Evolutionary conservation across 2,329 filamentous ascomycete species (phyloP), one percentile per base, ranked within the genome.

Genomic region (Metarhizium rileyi): DNA sequence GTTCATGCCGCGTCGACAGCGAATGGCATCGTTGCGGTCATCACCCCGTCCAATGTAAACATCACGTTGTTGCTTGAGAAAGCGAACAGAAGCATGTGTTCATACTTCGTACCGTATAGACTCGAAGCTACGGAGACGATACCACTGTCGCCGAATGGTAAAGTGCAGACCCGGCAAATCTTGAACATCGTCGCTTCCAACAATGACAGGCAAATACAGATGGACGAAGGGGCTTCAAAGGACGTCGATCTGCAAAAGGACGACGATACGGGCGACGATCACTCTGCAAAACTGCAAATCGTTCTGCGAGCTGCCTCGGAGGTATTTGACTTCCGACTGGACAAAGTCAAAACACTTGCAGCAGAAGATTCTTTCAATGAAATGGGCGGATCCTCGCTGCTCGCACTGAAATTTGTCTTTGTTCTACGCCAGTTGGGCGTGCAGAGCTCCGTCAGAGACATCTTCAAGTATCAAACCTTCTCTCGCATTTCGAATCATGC

Each of bases 11-110:
- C 40, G 26, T 20, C 35, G 23, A 48, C 49, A 26, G 49, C 48
- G 16, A 27, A 51, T 16, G 49, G 49, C 4, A 51, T 51, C 28
- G n/a, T 51, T 4, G 49, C 49, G 14, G 49, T 51, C 3, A 46
- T 51, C n/a, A 51, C 49, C 7, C 49, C 49, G 27, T 43, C 35
- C 20, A 41, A 9, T 5, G 16, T 51, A 22, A 43, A 51, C 41
- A 40, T 12, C 2, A 8, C 43, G 10, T 28, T 25, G 5, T 22
- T 51, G 9, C 42, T 51, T 2, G n/a, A 40, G 3, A 23, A 28
- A 23, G 49, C 49, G n/a, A 41, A 28, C 22, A 28, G 38, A 14
- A 45, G 16, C 6, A 51, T 51, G 49, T 44, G 46, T 28, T 23
- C 46, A 5, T 51, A 48, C 45, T 51, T 41, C 23, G 30, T 51